Base-by-base conservation (phyloP, 176 grass and related monocot species). In the Bothriochloa decipiens region DNA sequence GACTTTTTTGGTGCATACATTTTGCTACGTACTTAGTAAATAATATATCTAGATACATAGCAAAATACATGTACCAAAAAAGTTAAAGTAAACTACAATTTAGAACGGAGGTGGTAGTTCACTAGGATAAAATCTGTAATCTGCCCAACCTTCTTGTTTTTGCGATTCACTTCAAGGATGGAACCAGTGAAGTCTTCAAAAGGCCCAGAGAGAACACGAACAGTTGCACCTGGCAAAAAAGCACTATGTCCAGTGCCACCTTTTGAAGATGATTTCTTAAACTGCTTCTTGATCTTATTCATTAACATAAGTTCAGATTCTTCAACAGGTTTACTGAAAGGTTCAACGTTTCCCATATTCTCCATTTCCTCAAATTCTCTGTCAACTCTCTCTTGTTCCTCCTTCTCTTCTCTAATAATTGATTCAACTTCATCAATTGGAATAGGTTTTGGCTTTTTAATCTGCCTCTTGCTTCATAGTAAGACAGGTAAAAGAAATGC, bases 381-480 rank as follows among this genome's bases (percentile, higher is more conserved):
- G 41, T 90, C 93, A 80, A 35, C 86, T 70, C 61, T 91, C 46
- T 92, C 86, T 89, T 99, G 96, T 49, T 94, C 90, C 68, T 89
- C 89, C 77, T 92, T 96, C 86, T 94, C 91, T 83, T 89, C 81
- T 78, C 36, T 71, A 74, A 94, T 79, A 77, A 92, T 87, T 7
- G 91, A 90, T 82, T 99, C 86, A 79, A 96, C 86, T 65, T 96
- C 91, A 72, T 99, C 91, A 49, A 70, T 11, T 67, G 83, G 77
- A 85, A 96, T 87, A 50, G 88, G 91, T 84, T 88, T 96, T 81
- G 90, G 93, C 83, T 96, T 99, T 88, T 90, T 94, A 87, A 99
- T 93, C 82, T 92, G 92, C 78, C 92, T 76, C 70, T 90, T 92
- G 37, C 96, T 98, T 70, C 84, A 90, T 50, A 78, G 69, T 29